phyloP scores from a whole-genome alignment of 108 stramenopile species.

The Skeletonema marinoi region DNA sequence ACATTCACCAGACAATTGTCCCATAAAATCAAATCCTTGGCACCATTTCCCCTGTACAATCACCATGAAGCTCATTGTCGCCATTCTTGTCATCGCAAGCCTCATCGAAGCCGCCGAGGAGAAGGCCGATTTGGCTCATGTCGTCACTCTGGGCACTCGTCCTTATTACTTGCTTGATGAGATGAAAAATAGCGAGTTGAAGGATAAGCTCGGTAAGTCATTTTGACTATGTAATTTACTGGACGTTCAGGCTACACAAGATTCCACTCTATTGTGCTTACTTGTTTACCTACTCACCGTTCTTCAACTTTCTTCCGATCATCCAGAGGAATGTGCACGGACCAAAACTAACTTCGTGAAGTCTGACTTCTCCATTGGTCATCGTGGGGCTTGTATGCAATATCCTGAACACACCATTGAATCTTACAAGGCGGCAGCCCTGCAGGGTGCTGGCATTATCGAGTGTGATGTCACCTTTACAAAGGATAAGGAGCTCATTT shows the following conservation, averaged over 20 bases:
- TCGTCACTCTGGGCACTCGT: constrained; percentile 56
- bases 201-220: constrained; percentile 56
- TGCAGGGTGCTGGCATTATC: constrained; percentile 70
- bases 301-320: neutral
- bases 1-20: too few relatives aligned
- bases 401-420: constrained; percentile 68
- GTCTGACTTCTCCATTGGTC: constrained; percentile 74
- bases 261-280: neutral
- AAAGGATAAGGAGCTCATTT: constrained; percentile 64
- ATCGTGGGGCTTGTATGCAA: constrained; percentile 72
- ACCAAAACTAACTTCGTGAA: constrained; percentile 22
- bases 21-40: too few relatives aligned
- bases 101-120: neutral
- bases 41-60: too few relatives aligned
- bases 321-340: constrained; percentile 47
- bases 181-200: constrained; percentile 52
- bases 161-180: constrained; percentile 64
- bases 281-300: neutral
- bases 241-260: too few relatives aligned
- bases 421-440: constrained; percentile 54
- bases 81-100: neutral
- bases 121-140: neutral
- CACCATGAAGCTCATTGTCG: neutral
- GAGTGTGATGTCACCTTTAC: constrained; percentile 88
- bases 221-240: neutral